These are phyloP conservation scores for Trichoderma oligosporum DNA, from an alignment of 2,329 filamentous ascomycete species.

Conservation along the genomic window DNA sequence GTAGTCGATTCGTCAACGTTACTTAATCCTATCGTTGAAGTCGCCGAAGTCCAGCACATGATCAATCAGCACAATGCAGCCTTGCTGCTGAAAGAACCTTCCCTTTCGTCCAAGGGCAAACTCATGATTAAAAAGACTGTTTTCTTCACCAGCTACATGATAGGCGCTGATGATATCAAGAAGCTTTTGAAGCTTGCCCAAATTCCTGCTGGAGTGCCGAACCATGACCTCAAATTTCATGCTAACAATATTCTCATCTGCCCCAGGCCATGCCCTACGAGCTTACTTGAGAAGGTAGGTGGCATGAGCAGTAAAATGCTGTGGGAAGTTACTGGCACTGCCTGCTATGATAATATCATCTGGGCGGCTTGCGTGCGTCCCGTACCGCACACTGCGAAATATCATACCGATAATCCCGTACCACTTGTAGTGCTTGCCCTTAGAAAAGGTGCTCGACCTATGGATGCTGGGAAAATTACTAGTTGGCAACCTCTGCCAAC, in stretches of 20 bases:
- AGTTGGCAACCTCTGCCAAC: conserved; percentile 75
- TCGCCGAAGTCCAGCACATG: conserved; percentile 81
- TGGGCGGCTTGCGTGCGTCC: conserved; percentile 84
- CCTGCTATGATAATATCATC: conserved; percentile 70
- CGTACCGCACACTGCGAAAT: conserved; percentile 60
- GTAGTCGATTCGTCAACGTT: conserved; percentile 71
- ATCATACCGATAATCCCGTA: conserved; percentile 73
- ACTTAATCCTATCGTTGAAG: conserved; percentile 74
- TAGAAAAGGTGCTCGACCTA: conserved; percentile 68
- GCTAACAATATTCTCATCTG: conserved; percentile 91
- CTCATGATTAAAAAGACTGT: conserved; percentile 81
- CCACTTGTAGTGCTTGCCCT: conserved; percentile 82
- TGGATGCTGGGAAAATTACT: conserved; percentile 76
- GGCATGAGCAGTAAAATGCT: conserved; percentile 78
- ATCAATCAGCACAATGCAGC: conserved; percentile 80
- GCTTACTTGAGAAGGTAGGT: conserved; percentile 76
- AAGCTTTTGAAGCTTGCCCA: conserved; percentile 67
- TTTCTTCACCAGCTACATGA: conserved; percentile 89
- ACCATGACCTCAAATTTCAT: conserved; percentile 72
- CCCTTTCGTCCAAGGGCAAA: conserved; percentile 38
- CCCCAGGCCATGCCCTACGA: conserved; percentile 66
- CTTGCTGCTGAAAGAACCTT: conserved; percentile 31
- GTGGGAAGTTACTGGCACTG: conserved; percentile 79
- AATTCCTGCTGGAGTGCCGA: conserved; percentile 57
- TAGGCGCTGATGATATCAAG: conserved; percentile 67